Evolutionary conservation across 352 stramenopile genomes (phyloP).

Genomic region (Phytophthora rubi): DNA sequence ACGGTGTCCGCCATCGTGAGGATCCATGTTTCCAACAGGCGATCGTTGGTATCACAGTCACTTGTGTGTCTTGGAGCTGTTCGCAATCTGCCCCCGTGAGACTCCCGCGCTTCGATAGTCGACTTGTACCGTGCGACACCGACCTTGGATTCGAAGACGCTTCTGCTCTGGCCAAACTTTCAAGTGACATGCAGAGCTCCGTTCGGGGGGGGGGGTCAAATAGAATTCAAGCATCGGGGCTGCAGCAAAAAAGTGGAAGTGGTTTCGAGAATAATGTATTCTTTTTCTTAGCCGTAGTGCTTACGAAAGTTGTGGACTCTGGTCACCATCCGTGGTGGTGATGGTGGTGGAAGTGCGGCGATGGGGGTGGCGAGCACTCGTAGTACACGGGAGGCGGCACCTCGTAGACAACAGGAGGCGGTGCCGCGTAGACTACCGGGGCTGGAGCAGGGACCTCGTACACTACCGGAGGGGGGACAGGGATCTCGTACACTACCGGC

Average conservation of each 20-base stretch:
- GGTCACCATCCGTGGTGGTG: slow-evolving; percentile 25
- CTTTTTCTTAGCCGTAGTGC: neutral
- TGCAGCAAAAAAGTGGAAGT: too few relatives aligned
- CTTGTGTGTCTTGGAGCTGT: neutral
- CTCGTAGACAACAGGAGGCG: slow-evolving; percentile 12
- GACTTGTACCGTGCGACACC: neutral
- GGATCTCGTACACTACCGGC: slow-evolving; percentile 4
- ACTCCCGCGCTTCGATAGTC: neutral
- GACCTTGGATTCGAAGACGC: neutral
- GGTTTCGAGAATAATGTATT: slow-evolving; percentile 1
- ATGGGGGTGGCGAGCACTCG: slow-evolving; percentile 7
- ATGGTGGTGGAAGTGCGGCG: slow-evolving; percentile 18
- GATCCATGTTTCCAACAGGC: neutral
- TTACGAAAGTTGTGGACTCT: neutral
- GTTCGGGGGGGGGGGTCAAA: too few relatives aligned
- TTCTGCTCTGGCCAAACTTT: slow-evolving; percentile 2
- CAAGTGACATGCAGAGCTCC: slow-evolving; percentile 1
- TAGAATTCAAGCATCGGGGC: too few relatives aligned
- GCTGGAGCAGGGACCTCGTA: slow-evolving; percentile 6
- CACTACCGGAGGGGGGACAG: slow-evolving; percentile 1
- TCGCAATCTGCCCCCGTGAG: neutral
- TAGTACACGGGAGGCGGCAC: slow-evolving; percentile 22
- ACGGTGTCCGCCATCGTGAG: neutral
- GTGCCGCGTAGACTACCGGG: slow-evolving; percentile 9
- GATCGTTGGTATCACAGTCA: neutral